Evolutionary conservation across 495 filamentous ascomycete genomes (phyloP), one percentile per base, ranked within the genome.

Genomic region (Pyrenopolyporus hunteri): DNA sequence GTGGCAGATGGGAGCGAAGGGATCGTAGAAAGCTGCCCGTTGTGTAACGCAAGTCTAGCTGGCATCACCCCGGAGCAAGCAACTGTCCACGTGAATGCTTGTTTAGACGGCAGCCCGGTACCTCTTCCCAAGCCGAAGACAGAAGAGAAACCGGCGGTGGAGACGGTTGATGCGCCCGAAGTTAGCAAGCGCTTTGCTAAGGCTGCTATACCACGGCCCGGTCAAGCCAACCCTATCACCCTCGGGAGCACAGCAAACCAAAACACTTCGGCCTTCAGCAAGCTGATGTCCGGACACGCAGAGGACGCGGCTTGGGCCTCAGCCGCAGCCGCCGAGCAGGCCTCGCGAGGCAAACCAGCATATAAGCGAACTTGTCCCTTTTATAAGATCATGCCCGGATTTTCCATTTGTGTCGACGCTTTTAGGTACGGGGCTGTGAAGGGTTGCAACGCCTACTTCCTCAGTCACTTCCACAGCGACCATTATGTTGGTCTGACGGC

Each of bases 401-500:
- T 97, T 57, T 89, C 82, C 47, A 95, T 98, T 58, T 93, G 90
- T 50, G 94, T 98, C 3, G 94, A 99, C 71, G 94, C 95, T 0
- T 98, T 99, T 73, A 85, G 92, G 4, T 99, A 98, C 67, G 95
- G 94, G 3, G 89, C 91, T 3, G 89, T 99, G 0, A 84, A 95
- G 70, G 92, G 90, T 0, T 95, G 91, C 70, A 87, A 90, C 43
- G 94, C 93, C 16, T 99, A 99, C 71, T 99, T 99, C 67, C 82
- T 99, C 20, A 96, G 91, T 62, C 94, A 99, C 69, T 99, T 97
- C 63, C 94, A 99, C 73, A 95, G 90, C 58, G 94, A 99, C 69
- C 94, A 99, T 67, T 99, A 99, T 70, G 84, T 96, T 26, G 94
- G 94, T 1, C 80, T 99, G 3, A 93, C 89, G 17, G 85, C 87